Evolutionary conservation across 1,284 basidiomycete genomes (phyloP), one percentile per base, ranked within the genome.

Genomic region (Veloboletus limbatus): DNA sequence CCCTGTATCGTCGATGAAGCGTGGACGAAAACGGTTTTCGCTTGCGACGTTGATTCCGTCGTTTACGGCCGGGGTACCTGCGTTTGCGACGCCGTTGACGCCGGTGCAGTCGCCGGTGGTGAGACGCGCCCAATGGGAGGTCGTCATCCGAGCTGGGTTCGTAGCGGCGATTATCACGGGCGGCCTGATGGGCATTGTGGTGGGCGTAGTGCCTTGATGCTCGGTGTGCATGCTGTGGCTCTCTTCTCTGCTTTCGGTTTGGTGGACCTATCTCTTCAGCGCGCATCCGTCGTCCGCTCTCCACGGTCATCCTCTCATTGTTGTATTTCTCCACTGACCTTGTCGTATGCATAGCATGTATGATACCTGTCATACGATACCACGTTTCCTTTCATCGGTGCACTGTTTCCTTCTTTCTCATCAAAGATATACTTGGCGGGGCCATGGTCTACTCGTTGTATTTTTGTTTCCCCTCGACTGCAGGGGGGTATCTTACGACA

Each of bases 91-190:
- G 20, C 84, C 85, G 22, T 66, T 89, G 43, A 88, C 87, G 35
- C 74, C 72, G 33, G 72, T 89, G 22, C 71, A 85, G 38, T 85
- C 76, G 51, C 82, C 84, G n/a, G 71, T 83, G 43, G 77, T 89
- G 39, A 74, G 78, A 43, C 74, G 88, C 11, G 85, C 80, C 5
- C 88, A 90, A 57, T 90, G 87, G 88, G 86, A 89, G 66, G 74
- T 80, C 20, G 74, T 79, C 16, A 62, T 79, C 35, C 57, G 75
- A 25, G 74, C 75, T 26, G 69, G 60, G 30, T 13, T 62, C 5
- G 47, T 73, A 6, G 69, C 64, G 1, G 57, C 64, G 11, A 22
- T 72, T 2, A 25, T 52, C 2, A 37, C 61, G 3, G 48, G 47
- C 4, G 17, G 17, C 2, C 2, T 65, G 38, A 38, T 28, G 6